Evolutionary conservation across 192 early-diverging fungal genomes (phyloP), one percentile per base, ranked within the genome.

Genomic region (Podochytrium sp.): DNA sequence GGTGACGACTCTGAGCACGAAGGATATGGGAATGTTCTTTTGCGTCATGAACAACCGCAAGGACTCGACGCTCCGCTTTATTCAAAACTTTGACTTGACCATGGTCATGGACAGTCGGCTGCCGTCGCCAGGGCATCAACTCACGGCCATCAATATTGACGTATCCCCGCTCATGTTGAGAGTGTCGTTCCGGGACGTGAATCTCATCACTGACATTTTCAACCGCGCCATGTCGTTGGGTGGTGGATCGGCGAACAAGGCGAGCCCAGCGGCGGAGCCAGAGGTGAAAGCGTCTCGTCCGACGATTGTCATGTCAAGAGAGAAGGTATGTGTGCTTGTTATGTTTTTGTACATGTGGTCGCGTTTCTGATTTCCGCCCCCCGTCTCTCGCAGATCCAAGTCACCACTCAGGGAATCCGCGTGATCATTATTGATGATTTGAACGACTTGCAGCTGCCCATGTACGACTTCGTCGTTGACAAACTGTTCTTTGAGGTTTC

Each of bases 401-500:
- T 90, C 3, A 83, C 78, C 3, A 87, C 92, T 47, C 81, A 90
- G 60, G 91, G 92, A 0, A 71, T 93, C 38, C 87, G 90, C 47
- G 50, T 96, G 0, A 86, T 99, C 41, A 74, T 98, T 18, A 98
- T 99, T 61, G 94, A 96, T 61, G 96, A 99, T 74, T 86, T 95
- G 77, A 92, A 96, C 76, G 92, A 86, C 59, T 40, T 87, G 38
- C 87, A 97, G 67, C 83, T 97, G 62, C 97, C 96, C 0, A 92
- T 97, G 79, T 85, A 95, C 53, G 95, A 97, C 52, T 78, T 94
- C 65, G 89, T 85, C 35, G 76, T 96, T 33, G 89, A 94, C n/a
- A 86, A 90, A 72, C 90, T 96, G 70, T 82, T 89, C 39, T 78
- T 97, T 38, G 87, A 94, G 49, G 84, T 92, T 1, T 76, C 86